Evolutionary conservation across 352 stramenopile genomes (phyloP), one percentile per base, ranked within the genome.

Genomic region (Thraustochytrium sp.): DNA sequence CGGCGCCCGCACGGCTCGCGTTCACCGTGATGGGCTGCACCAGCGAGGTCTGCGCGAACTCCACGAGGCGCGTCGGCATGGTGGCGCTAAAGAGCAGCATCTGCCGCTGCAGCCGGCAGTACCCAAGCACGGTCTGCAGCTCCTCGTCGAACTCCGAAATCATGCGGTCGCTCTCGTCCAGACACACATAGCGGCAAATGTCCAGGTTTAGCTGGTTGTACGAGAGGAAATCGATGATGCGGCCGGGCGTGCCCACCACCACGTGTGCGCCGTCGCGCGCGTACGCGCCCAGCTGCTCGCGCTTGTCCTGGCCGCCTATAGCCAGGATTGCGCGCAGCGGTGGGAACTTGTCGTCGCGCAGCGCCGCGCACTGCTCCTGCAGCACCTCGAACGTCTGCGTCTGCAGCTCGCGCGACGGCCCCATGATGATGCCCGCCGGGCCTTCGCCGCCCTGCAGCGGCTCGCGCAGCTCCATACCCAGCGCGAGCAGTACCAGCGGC

Each of bases 51-150:
- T 98, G 97, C 34, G 96, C 96, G 89, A 99, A 99, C 86, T 99
- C 96, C 88, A 98, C 94, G 89, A 99, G 98, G 85, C 99, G 99
- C 85, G 98, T 95, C 0, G 97, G 97, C 94, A 99, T 99, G 23
- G 97, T 99, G 40, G 97, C 97, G 48, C 91, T 97, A 87, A 99
- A 99, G 40, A 99, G 88, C 53, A 99, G 91, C 40, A 96, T 99
- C 89, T 99, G 96, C 21, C 96, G 92, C 90, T 99, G 96, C 59
- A 90, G 89, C 21, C 90, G 92, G 85, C 99, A 99, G 82, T 98
- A 93, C 86, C 98, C 98, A 86, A 99, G 98, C 46, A 98, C 99
- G 54, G 95, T 94, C 59, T 94, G 90, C 44, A 98, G 92, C 85
- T 97, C 92, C 82, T 96, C 90, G 77, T 95, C 91, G 80, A 95